phyloP scores from a whole-genome alignment of 2,329 filamentous ascomycete genomes.

The Colletotrichum sp. region DNA sequence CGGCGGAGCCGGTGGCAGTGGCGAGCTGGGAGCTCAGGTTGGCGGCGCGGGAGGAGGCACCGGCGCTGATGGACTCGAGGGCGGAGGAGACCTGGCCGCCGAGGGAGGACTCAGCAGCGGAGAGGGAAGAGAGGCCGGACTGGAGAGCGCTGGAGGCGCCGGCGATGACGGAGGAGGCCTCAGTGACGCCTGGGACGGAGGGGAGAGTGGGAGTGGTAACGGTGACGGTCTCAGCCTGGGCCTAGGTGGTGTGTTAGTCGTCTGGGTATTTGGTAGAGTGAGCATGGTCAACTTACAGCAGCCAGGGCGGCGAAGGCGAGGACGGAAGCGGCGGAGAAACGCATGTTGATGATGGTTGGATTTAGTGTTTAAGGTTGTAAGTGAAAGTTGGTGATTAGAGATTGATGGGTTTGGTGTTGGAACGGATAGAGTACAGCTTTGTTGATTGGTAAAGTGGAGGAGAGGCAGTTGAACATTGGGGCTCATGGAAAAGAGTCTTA shows the following conservation, averaged over 20 bases:
- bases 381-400: background rate
- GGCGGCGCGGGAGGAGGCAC: constrained; percentile 7
- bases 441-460: background rate
- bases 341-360: constrained; percentile 42
- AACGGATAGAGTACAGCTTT: background rate
- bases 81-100: constrained; percentile 22
- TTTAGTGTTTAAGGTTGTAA: background rate
- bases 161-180: constrained; percentile 4
- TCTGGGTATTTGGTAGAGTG: background rate
- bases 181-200: constrained; percentile 18
- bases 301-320: constrained; percentile 39
- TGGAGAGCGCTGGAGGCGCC: background rate
- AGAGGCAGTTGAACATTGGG: background rate
- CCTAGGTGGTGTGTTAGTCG: background rate
- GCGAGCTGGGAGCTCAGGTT: constrained; percentile 31
- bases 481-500: constrained; percentile 12
- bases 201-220: constrained; percentile 19
- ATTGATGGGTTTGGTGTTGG: background rate
- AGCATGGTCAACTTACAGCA: constrained; percentile 25
- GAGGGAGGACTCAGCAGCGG: constrained; percentile 28
- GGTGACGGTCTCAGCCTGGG: constrained; percentile 24
- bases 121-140: constrained; percentile 23
- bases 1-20: constrained; percentile 20
- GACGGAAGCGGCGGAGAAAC: constrained; percentile 41
- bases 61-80: constrained; percentile 1